Conservation (phyloP, 768 basidiomycete genomes). For the Gloeophyllum trabeum region DNA sequence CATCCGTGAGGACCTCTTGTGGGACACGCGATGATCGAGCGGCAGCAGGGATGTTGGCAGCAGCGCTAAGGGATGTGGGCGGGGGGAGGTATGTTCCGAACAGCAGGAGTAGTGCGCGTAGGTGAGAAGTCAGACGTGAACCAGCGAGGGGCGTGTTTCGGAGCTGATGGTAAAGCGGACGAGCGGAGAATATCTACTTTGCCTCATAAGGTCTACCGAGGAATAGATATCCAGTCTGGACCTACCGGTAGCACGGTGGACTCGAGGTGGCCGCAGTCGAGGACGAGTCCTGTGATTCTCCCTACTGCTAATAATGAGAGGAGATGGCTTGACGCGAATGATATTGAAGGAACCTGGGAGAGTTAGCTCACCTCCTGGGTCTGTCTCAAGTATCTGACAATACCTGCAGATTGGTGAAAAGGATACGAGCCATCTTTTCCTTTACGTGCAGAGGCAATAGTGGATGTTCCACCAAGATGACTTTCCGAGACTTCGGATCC, state of each 20-base stretch:
- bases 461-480: slow-evolving; percentile 87
- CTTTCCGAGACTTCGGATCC: slow-evolving; percentile 91
- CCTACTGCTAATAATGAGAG: slow-evolving; percentile 81
- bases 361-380: too few relatives aligned
- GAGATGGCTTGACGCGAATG: slow-evolving; percentile 84
- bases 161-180: slow-evolving; percentile 77
- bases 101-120: slow-evolving; percentile 70
- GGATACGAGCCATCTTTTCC: slow-evolving; percentile 70
- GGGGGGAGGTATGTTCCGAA: slow-evolving; percentile 85
- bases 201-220: slow-evolving; percentile 2
- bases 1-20: slow-evolving; percentile 66
- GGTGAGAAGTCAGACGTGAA: slow-evolving; percentile 63
- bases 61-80: slow-evolving; percentile 54
- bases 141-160: slow-evolving; percentile 85
- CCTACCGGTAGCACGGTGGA: slow-evolving; percentile 80
- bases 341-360: slow-evolving; percentile 80
- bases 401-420: slow-evolving; percentile 89
- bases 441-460: slow-evolving; percentile 81
- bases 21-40: slow-evolving; percentile 62
- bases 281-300: slow-evolving; percentile 83
- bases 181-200: slow-evolving; percentile 73
- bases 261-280: slow-evolving; percentile 90
- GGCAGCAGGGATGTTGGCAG: slow-evolving; percentile 49
- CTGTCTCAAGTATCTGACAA: slow-evolving; percentile 10
- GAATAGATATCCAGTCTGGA: slow-evolving; percentile 4